Evolutionary conservation across 176 grass and related monocot species (phyloP).

Genomic region (Alloteropsis semialata): DNA sequence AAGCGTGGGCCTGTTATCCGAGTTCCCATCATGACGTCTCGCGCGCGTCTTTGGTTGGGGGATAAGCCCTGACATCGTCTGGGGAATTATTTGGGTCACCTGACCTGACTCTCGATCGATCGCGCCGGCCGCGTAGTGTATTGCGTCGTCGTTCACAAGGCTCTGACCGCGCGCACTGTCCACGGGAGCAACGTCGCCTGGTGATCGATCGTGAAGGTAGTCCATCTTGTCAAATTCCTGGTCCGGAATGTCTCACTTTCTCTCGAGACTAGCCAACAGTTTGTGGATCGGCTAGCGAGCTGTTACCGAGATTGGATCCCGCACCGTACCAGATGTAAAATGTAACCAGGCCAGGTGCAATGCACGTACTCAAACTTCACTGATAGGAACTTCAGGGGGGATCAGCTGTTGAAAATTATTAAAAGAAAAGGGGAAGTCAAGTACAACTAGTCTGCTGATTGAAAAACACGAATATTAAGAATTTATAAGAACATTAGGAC

Average conservation of each 20-base stretch:
- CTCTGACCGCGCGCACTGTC: not conserved
- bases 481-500: too few species aligned
- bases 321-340: not conserved
- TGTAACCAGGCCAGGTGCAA: not conserved
- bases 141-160: not conserved
- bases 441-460: too few species aligned
- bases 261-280: not conserved
- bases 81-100: not conserved
- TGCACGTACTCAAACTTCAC: too few species aligned
- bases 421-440: too few species aligned
- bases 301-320: not conserved
- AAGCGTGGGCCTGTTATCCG: too few species aligned
- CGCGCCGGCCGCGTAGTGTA: not conserved
- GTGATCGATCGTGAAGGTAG: not conserved
- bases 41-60: too few species aligned
- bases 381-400: not conserved
- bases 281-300: not conserved
- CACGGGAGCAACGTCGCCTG: not conserved
- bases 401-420: not conserved
- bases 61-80: not conserved
- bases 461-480: too few species aligned
- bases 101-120: not conserved
- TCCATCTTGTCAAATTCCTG: not conserved
- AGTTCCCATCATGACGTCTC: too few species aligned
- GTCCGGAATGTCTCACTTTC: constrained; percentile 3